Percentiles rank a stretch among this genome's conserved stretches.
Evolutionary conservation across 2,329 filamentous ascomycete species (phyloP).

Genomic region (Aureobasidium sp.): DNA sequence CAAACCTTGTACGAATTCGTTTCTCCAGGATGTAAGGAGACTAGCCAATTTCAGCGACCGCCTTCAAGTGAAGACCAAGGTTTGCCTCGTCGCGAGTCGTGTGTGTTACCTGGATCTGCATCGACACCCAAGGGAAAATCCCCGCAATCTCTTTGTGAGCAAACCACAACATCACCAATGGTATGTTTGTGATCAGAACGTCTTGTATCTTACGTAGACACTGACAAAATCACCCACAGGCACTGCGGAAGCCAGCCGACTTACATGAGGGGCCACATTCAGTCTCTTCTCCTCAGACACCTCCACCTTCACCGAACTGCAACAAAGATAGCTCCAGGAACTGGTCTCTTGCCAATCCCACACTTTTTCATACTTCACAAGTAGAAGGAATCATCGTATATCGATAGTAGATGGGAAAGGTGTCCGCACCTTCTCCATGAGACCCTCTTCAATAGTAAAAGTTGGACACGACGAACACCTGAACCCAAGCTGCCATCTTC

Average conservation of each 20-base stretch:
- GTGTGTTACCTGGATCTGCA: background rate
- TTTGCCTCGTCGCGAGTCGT: background rate
- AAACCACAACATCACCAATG: background rate
- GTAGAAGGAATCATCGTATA: background rate
- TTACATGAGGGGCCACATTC: background rate
- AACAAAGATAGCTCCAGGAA: background rate
- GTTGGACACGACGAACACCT: too few species aligned
- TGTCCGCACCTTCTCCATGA: background rate
- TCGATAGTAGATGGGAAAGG: background rate
- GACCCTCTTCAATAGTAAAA: background rate
- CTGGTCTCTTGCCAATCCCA: background rate
- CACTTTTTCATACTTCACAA: background rate
- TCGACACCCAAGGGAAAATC: background rate
- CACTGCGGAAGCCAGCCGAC: background rate
- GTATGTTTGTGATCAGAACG: background rate
- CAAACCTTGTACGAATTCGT: background rate
- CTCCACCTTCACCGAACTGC: background rate
- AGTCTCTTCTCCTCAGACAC: background rate
- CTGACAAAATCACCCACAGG: background rate
- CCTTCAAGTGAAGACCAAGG: background rate
- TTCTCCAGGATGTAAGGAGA: background rate
- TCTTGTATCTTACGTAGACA: background rate
- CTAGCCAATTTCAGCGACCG: background rate
- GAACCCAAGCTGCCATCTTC: background rate
- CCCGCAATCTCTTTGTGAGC: background rate